Evolutionary conservation across 176 grass and related monocot genomes (phyloP).

Genomic region (Aechmea fasciata): DNA sequence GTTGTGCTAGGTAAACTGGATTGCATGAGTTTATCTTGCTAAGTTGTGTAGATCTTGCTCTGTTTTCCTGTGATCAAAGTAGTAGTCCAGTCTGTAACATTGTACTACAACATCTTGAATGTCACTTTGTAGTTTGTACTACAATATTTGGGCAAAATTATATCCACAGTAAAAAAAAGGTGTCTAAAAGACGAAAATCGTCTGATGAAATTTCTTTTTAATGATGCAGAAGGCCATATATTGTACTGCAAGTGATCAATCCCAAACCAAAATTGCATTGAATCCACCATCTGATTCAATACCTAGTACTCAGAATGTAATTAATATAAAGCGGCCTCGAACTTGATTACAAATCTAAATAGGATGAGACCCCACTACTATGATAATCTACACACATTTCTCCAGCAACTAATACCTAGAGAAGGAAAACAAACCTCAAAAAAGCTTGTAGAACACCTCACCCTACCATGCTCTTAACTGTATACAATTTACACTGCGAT

Average conservation of each 20-base stretch:
- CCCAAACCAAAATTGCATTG: neutral
- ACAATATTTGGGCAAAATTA: too few relatives aligned
- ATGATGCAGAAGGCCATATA: neutral
- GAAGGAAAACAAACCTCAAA: neutral
- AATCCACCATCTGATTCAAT: slow-evolving; percentile 4
- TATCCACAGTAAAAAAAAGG: too few relatives aligned
- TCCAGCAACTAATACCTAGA: neutral
- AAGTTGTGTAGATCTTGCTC: too few relatives aligned
- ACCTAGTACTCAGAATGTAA: neutral
- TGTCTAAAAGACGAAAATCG: too few relatives aligned
- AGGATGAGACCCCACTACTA: slow-evolving; percentile 18
- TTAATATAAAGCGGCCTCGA: neutral
- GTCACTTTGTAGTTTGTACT: too few relatives aligned
- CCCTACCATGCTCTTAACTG: slow-evolving; percentile 23
- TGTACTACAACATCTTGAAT: neutral
- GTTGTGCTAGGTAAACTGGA: too few relatives aligned
- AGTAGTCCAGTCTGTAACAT: neutral
- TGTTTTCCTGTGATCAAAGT: too few relatives aligned
- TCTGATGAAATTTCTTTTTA: slow-evolving; percentile 11
- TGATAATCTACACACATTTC: slow-evolving; percentile 14
- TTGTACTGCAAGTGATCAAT: neutral
- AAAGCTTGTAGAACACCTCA: slow-evolving; percentile 15
- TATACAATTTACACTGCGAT: slow-evolving; percentile 46
- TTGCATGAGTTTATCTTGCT: too few relatives aligned
- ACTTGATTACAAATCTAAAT: slow-evolving; percentile 29